A percentile compares a stretch with the other conserved stretches of the same genome.
Evolutionary conservation across 495 filamentous ascomycete species (phyloP).

Genomic region (Venustampulla echinocandica): DNA sequence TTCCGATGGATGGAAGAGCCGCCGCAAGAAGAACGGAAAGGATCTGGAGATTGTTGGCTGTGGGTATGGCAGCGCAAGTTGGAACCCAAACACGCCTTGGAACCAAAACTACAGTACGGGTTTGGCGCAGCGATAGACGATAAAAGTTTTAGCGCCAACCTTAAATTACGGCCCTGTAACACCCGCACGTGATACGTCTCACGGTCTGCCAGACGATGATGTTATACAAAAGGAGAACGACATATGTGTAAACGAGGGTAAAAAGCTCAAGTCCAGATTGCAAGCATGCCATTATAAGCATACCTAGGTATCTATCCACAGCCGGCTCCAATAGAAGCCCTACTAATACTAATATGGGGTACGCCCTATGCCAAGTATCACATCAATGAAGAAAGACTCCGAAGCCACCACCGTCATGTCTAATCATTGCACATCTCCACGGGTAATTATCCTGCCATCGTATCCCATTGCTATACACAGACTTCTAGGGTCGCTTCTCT

Average conservation of each 20-base stretch:
- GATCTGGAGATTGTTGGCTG: not conserved
- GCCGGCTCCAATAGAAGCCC: conserved; percentile 11
- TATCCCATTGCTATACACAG: conserved; percentile 5
- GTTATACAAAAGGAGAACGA: too few species aligned
- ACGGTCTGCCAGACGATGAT: too few species aligned
- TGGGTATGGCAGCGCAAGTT: not conserved
- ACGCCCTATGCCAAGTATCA: conserved; percentile 3
- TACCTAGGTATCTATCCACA: conserved; percentile 21
- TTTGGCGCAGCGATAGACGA: too few species aligned
- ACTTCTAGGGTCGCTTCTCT: not conserved
- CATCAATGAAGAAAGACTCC: conserved; percentile 13
- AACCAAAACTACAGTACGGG: too few species aligned
- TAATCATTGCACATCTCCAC: conserved; percentile 12
- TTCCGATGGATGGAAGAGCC: not conserved
- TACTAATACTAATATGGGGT: conserved; percentile 9
- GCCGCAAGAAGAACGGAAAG: not conserved
- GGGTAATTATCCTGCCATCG: conserved; percentile 14
- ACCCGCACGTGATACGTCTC: too few species aligned
- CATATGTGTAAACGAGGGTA: too few species aligned
- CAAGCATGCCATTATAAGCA: conserved; percentile 16
- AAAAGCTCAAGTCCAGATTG: conserved; percentile 6
- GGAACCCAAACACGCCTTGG: not conserved
- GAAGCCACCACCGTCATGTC: conserved; percentile 11
- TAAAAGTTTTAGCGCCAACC: conserved; percentile 5
- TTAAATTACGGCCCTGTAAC: conserved; percentile 2